These are phyloP conservation scores for Neofusicoccum kwambonambiense DNA, from an alignment of 2,329 filamentous ascomycete genomes.

Conservation along the genomic window DNA sequence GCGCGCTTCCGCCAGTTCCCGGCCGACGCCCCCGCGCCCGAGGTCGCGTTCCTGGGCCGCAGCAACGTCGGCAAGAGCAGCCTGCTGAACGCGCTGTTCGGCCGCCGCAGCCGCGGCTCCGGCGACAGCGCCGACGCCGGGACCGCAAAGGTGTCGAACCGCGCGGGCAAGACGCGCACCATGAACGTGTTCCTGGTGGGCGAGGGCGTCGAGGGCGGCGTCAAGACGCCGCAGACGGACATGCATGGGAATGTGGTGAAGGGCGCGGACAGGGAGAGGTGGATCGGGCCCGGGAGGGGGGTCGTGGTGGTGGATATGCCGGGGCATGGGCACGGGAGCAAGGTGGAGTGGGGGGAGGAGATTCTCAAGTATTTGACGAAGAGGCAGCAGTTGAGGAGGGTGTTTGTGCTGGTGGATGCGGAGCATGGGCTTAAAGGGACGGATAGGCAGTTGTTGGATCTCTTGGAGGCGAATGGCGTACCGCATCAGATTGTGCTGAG, in stretches of 20 bases:
- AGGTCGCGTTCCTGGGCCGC: slow-evolving; percentile 67
- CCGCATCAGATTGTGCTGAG: slow-evolving; percentile 65
- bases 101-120: slow-evolving; percentile 24
- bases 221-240: slow-evolving; percentile 6
- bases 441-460: slow-evolving; percentile 57
- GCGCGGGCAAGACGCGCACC: slow-evolving; percentile 55
- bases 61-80: slow-evolving; percentile 70
- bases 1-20: slow-evolving; percentile 61
- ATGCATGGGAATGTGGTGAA: not conserved
- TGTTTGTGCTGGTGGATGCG: slow-evolving; percentile 65
- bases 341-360: slow-evolving; percentile 62
- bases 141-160: slow-evolving; percentile 57
- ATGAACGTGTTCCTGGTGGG: slow-evolving; percentile 66
- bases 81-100: slow-evolving; percentile 63
- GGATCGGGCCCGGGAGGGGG: slow-evolving; percentile 43
- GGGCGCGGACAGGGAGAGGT: slow-evolving; percentile 31
- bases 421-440: slow-evolving; percentile 62
- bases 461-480: slow-evolving; percentile 57
- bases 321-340: slow-evolving; percentile 65
- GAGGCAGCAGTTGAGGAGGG: slow-evolving; percentile 61
- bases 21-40: slow-evolving; percentile 52
- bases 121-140: slow-evolving; percentile 24
- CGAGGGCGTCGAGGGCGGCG: slow-evolving; percentile 19
- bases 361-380: slow-evolving; percentile 66
- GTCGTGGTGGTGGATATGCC: slow-evolving; percentile 67